Conservation (phyloP, 129 eudicot genomes). For the Flaveria robusta region DNA sequence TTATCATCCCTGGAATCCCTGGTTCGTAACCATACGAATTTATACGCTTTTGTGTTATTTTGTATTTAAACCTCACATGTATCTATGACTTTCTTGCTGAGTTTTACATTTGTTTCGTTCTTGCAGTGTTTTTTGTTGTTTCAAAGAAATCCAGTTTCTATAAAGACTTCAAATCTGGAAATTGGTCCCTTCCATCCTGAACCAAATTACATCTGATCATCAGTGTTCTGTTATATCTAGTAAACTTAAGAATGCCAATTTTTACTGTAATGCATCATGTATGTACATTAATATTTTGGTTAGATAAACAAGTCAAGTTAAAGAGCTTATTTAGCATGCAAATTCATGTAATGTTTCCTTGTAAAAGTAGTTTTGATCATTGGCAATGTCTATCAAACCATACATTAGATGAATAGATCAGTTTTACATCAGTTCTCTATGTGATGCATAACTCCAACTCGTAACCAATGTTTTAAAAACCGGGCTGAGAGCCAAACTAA, state of each 20-base stretch:
- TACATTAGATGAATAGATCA: not conserved
- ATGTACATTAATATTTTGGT: constrained; percentile 23
- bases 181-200: constrained; percentile 77
- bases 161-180: constrained; percentile 75
- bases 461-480: not conserved
- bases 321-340: constrained; percentile 9
- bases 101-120: not conserved
- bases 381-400: not conserved
- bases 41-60: not conserved
- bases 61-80: not conserved
- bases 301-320: constrained; percentile 8
- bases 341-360: not conserved
- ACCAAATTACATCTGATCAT: constrained; percentile 17
- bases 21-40: constrained; percentile 49
- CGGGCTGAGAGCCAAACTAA: not conserved
- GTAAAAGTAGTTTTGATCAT: constrained; percentile 8
- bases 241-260: not conserved
- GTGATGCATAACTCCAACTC: not conserved
- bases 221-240: not conserved
- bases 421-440: no score
- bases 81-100: not conserved
- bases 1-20: constrained; percentile 76
- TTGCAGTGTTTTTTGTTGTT: constrained; percentile 84
- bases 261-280: constrained; percentile 5
- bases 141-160: constrained; percentile 76